Conservation (phyloP, 2,329 filamentous ascomycete species). For the Colletotrichum aenigma region DNA sequence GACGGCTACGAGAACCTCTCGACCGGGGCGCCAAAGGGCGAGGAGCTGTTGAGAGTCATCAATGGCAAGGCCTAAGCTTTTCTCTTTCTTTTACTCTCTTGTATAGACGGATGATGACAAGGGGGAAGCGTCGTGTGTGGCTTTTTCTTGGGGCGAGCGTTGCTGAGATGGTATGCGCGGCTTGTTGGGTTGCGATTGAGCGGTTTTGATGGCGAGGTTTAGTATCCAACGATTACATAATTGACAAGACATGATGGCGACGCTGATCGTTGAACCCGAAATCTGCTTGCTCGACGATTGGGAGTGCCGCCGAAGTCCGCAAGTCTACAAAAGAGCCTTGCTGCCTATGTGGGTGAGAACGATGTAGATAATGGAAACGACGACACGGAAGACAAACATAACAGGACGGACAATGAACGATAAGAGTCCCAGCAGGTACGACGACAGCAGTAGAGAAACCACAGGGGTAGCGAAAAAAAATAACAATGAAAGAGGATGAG, state of each 20-base stretch:
- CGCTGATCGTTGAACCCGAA: not conserved
- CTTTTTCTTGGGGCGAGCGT: not conserved
- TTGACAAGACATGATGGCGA: not conserved
- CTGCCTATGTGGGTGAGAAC: not conserved
- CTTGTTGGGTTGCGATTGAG: not conserved
- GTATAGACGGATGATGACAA: not conserved
- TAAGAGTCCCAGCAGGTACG: not conserved
- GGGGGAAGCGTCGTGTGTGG: not conserved
- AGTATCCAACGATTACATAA: not conserved
- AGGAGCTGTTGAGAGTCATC: constrained; percentile 70
- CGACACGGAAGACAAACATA: not conserved
- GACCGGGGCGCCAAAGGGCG: constrained; percentile 71
- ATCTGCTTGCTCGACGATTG: not conserved
- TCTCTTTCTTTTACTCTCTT: not conserved
- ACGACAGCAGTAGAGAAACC: not conserved
- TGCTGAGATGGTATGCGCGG: not conserved
- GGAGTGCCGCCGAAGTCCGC: not conserved
- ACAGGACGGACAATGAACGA: not conserved
- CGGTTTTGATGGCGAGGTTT: not conserved
- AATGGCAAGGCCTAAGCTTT: constrained; percentile 33
- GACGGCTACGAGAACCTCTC: constrained; percentile 85
- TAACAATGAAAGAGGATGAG: too few relatives aligned
- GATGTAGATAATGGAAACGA: not conserved
- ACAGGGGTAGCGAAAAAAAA: too few relatives aligned
- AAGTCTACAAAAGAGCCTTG: not conserved